phyloP scores from a whole-genome alignment of 345 rosid genomes.

The Capsella bursapastoris region DNA sequence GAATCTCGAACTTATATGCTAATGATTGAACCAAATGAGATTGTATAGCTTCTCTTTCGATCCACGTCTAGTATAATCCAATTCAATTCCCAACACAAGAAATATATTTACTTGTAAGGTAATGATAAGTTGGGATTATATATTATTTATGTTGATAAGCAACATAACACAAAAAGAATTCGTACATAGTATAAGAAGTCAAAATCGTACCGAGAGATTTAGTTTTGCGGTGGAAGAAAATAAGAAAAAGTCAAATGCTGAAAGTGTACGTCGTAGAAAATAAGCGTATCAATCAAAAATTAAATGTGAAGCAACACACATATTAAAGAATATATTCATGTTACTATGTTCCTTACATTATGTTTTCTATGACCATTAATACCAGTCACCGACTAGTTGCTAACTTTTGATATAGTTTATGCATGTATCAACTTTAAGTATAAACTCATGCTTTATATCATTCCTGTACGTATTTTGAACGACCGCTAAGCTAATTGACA shows the following conservation, averaged over 20 bases:
- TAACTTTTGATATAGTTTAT: slow-evolving; percentile 13
- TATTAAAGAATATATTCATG: slow-evolving; percentile 32
- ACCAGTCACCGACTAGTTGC: slow-evolving; percentile 39
- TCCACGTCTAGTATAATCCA: background rate
- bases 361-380: slow-evolving; percentile 13
- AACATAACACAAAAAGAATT: background rate
- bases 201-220: slow-evolving; percentile 22
- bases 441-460: slow-evolving; percentile 12
- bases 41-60: background rate
- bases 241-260: slow-evolving; percentile 35
- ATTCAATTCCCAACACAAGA: background rate
- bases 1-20: slow-evolving; percentile 8
- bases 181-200: slow-evolving; percentile 24
- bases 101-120: background rate
- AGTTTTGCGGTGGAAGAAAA: slow-evolving; percentile 1
- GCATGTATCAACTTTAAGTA: background rate
- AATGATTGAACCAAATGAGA: slow-evolving; percentile 30
- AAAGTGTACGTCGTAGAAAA: slow-evolving; percentile 25
- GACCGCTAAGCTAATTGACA: background rate
- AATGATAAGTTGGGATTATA: background rate
- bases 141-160: slow-evolving; percentile 4
- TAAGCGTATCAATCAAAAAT: slow-evolving; percentile 2
- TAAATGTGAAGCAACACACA: slow-evolving; percentile 34
- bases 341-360: slow-evolving; percentile 34
- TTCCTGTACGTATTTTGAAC: background rate